Conservation (phyloP, 441 rosid species). For the Eutrema salsugineum region DNA sequence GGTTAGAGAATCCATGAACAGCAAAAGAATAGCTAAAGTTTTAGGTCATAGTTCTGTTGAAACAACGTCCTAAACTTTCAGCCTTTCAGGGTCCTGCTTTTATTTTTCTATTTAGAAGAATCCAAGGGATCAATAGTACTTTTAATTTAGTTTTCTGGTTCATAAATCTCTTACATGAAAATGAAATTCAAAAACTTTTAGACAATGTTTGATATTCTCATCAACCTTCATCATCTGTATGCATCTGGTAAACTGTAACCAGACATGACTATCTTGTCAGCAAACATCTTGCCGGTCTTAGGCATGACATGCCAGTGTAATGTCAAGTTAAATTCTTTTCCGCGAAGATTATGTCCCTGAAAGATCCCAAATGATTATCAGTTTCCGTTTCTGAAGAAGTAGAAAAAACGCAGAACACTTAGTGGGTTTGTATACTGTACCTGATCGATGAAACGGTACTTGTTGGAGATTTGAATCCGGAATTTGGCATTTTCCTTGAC, state of each 20-base stretch:
- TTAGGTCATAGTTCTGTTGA: slow-evolving; percentile 30
- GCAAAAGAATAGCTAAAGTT: slow-evolving; percentile 26
- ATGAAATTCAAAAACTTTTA: slow-evolving; percentile 12
- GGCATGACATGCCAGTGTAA: slow-evolving; percentile 99
- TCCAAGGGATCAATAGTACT: neutral
- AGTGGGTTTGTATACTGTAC: slow-evolving; percentile 23
- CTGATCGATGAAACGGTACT: slow-evolving; percentile 87
- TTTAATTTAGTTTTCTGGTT: neutral
- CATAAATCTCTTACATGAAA: neutral
- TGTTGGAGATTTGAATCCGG: slow-evolving; percentile 65
- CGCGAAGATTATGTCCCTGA: slow-evolving; percentile 87
- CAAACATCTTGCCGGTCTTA: slow-evolving; percentile 93
- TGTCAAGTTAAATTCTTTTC: slow-evolving; percentile 91
- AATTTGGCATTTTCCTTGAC: slow-evolving; percentile 74
- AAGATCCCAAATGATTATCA: slow-evolving; percentile 11
- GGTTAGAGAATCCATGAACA: slow-evolving; percentile 32
- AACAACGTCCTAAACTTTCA: slow-evolving; percentile 8
- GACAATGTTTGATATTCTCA: neutral
- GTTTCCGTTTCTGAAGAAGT: neutral
- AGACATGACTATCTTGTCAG: slow-evolving; percentile 71
- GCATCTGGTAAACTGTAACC: slow-evolving; percentile 84
- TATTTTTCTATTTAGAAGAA: neutral
- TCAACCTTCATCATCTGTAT: slow-evolving; percentile 50
- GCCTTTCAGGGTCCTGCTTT: neutral
- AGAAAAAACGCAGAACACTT: neutral